phyloP scores from a whole-genome alignment of 768 basidiomycete species.

The Clavulina sp. region DNA sequence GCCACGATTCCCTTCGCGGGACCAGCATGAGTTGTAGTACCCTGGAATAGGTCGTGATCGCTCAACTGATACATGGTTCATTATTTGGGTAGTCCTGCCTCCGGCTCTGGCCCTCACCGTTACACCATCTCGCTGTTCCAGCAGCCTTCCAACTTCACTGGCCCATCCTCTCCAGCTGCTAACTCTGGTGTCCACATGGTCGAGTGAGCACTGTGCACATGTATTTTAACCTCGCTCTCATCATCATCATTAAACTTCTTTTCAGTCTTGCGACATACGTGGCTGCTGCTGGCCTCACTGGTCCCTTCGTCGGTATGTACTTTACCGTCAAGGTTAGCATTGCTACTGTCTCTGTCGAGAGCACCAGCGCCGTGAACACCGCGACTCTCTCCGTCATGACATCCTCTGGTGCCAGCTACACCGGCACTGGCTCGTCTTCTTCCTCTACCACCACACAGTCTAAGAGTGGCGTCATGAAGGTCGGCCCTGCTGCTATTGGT shows the following conservation, averaged over 20 bases:
- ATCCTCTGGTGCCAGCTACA: too few species aligned
- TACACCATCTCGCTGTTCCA: conserved; percentile 14
- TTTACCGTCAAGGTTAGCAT: conserved; percentile 23
- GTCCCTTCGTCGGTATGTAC: conserved; percentile 17
- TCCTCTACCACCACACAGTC: too few species aligned
- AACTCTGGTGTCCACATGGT: conserved; percentile 6
- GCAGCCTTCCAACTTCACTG: conserved; percentile 11
- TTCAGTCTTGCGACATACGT: conserved; percentile 6
- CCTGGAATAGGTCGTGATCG: not conserved
- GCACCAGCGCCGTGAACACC: conserved; percentile 19
- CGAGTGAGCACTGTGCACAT: not conserved
- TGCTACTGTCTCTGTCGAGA: conserved; percentile 17
- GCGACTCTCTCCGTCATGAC: conserved; percentile 15
- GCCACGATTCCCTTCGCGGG: not conserved
- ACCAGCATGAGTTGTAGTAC: not conserved
- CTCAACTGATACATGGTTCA: too few species aligned
- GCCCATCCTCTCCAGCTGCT: conserved; percentile 10
- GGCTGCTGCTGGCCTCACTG: conserved; percentile 3
- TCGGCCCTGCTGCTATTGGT: too few species aligned
- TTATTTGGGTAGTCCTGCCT: too few species aligned
- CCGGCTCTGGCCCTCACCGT: conserved; percentile 10
- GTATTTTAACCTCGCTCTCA: not conserved
- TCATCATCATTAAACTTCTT: not conserved
- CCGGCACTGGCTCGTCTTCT: too few species aligned
- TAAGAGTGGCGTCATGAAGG: too few species aligned